Evolutionary conservation across 352 stramenopile genomes (phyloP).

Genomic region (Phytophthora chlamydospora): DNA sequence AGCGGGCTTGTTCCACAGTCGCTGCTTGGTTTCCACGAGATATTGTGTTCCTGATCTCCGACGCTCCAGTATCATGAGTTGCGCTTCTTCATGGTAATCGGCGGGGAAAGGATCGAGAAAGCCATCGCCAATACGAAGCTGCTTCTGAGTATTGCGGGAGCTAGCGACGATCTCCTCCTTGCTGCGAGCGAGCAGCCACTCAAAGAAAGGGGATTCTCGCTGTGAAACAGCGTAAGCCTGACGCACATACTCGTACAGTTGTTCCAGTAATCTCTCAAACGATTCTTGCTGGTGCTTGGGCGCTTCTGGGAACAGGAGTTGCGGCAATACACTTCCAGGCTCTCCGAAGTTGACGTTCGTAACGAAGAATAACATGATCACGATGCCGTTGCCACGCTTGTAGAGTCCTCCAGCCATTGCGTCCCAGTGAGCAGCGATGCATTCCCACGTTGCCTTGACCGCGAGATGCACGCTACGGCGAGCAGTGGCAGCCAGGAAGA

Average conservation of each 20-base stretch:
- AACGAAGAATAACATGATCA: conserved; percentile 69
- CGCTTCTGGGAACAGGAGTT: conserved; percentile 51
- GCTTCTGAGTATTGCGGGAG: conserved; percentile 41
- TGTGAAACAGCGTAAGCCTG: conserved; percentile 39
- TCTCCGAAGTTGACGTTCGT: conserved; percentile 68
- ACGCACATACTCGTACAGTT: conserved; percentile 51
- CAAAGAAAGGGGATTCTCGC: conserved; percentile 57
- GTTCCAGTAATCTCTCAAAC: conserved; percentile 42
- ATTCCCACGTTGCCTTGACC: conserved; percentile 69
- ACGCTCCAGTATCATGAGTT: conserved; percentile 47
- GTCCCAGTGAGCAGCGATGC: conserved; percentile 67
- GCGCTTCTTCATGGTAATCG: conserved; percentile 47
- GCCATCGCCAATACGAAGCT: conserved; percentile 32
- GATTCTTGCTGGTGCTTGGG: conserved; percentile 50
- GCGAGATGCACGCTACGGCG: conserved; percentile 64
- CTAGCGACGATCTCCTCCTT: conserved; percentile 54
- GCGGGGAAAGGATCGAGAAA: conserved; percentile 62
- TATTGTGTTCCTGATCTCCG: conserved; percentile 40
- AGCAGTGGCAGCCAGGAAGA: conserved; percentile 57
- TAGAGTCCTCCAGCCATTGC: conserved; percentile 53
- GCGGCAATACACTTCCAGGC: conserved; percentile 44
- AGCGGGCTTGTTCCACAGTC: conserved; percentile 43
- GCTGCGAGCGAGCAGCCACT: conserved; percentile 57
- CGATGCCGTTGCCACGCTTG: conserved; percentile 51
- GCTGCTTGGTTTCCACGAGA: conserved; percentile 51